Conservation (phyloP, 805 yeast species). For the Cyberlindnera saturnus region DNA sequence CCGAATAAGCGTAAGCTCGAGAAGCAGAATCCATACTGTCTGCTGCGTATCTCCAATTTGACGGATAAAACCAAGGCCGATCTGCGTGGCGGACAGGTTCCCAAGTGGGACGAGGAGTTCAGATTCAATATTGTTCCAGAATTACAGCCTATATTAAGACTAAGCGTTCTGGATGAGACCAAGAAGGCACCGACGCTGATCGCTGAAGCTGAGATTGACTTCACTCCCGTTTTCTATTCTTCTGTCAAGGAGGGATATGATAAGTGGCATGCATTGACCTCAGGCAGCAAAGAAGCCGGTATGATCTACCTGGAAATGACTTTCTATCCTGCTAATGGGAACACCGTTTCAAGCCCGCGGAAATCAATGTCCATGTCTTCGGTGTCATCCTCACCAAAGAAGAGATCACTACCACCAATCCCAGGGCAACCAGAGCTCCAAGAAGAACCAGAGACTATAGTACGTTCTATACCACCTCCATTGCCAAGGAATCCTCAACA, state of each 20-base stretch:
- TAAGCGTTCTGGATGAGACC: constrained; percentile 79
- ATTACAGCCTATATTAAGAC: constrained; percentile 53
- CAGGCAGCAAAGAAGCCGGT: constrained; percentile 76
- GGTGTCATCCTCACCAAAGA: constrained; percentile 3
- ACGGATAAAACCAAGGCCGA: constrained; percentile 76
- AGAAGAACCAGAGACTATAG: background rate
- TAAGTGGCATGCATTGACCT: constrained; percentile 70
- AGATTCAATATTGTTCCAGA: constrained; percentile 62
- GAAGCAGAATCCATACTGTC: constrained; percentile 89
- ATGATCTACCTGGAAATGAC: constrained; percentile 87
- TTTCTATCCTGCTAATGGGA: constrained; percentile 55
- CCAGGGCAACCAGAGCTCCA: constrained; percentile 18
- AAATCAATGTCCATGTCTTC: background rate
- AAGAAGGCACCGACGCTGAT: constrained; percentile 83
- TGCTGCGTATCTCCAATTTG: constrained; percentile 72
- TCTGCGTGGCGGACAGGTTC: constrained; percentile 90
- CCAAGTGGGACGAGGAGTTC: constrained; percentile 77
- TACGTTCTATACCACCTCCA: constrained; percentile 17
- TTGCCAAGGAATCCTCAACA: constrained; percentile 10
- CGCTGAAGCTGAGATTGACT: constrained; percentile 75
- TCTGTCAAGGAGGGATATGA: constrained; percentile 73
- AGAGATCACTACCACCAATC: constrained; percentile 23
- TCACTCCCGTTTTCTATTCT: constrained; percentile 63
- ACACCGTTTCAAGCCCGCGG: background rate
- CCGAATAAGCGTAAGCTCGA: constrained; percentile 84